Evolutionary conservation across 106 monocot species (phyloP), one percentile per base, ranked within the genome.

Genomic region (Dactylorhiza incarnata): DNA sequence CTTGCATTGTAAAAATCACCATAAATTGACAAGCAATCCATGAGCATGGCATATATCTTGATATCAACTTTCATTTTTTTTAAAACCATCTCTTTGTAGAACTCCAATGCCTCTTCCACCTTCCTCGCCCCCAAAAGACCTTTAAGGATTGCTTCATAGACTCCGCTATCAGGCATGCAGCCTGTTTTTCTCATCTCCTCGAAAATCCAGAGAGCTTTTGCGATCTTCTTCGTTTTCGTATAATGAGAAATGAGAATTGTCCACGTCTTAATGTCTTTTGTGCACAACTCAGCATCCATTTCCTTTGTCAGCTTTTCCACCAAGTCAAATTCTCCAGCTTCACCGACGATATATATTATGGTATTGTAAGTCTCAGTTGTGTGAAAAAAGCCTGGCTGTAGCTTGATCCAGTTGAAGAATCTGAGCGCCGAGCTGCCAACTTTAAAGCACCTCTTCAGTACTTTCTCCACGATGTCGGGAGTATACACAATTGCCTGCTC

Each of bases 401-500:
- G 69, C 78, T 84, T 90, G 45, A 79, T 86, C 95, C 95, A 95
- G 49, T 83, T 48, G 81, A 95, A 95, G 83, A 95, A 92, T 49
- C 62, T 68, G 49, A 85, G 45, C 9, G 85, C 90, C 73, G 88
- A 78, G 52, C 79, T 66, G 1, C 87, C 67, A 8, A 83, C 88
- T 77, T 95, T 92, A 75, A 92, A 92, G 78, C 92, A 95, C 71
- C 92, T 83, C 80, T 88, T 90, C 59, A 95, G 63, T 24, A 90
- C 92, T 67, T 81, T 89, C 78, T 85, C 90, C 6, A 93, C 90
- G n/a, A 89, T 69, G 19, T 88, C 84, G 13, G 83, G 49, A 72
- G 68, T 84, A 49, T 83, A 83, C 5, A 19, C 25, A 72, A 85
- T 66, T 52, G 50, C 80, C 50, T 84, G 76, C 68, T 79, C 76